These are phyloP conservation scores for Fomes fomentarius DNA, from an alignment of 1,284 basidiomycete species.

Conservation along the genomic window DNA sequence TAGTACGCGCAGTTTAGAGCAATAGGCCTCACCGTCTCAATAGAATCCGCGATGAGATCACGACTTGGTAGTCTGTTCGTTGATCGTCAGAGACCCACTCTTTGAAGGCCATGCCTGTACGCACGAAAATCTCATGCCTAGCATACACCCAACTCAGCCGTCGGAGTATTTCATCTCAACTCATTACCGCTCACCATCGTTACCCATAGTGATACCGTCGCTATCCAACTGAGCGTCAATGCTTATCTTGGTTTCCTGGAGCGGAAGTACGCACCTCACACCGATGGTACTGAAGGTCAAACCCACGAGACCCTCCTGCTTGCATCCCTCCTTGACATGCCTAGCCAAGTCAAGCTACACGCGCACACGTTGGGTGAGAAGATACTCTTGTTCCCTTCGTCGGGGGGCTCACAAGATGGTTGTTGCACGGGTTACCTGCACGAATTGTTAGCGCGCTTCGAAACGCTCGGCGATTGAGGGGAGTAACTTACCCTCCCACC, in stretches of 20 bases:
- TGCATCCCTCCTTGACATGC: constrained; percentile 77
- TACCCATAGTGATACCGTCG: constrained; percentile 77
- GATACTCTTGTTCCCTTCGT: too few species aligned
- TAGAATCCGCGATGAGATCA: constrained; percentile 90
- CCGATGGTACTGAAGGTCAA: constrained; percentile 83
- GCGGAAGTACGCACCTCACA: constrained; percentile 67
- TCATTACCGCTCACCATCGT: constrained; percentile 57
- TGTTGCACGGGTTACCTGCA: constrained; percentile 81
- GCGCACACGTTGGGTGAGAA: not conserved
- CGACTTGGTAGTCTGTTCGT: constrained; percentile 76
- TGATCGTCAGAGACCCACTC: not conserved
- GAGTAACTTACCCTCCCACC: constrained; percentile 77
- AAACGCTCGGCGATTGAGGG: not conserved
- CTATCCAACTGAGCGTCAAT: not conserved
- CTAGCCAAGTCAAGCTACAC: constrained; percentile 75
- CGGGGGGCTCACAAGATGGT: constrained; percentile 67
- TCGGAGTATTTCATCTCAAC: not conserved
- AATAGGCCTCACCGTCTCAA: constrained; percentile 71
- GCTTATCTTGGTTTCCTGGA: too few species aligned
- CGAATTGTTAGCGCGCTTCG: not conserved
- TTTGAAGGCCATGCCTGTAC: too few species aligned
- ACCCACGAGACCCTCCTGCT: constrained; percentile 75
- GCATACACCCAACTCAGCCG: not conserved
- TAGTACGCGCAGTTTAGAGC: too few species aligned
- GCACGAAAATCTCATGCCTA: constrained; percentile 83